Evolutionary conservation across 164 flowering plant genomes (phyloP).

Genomic region (Buxus sempervirens): DNA sequence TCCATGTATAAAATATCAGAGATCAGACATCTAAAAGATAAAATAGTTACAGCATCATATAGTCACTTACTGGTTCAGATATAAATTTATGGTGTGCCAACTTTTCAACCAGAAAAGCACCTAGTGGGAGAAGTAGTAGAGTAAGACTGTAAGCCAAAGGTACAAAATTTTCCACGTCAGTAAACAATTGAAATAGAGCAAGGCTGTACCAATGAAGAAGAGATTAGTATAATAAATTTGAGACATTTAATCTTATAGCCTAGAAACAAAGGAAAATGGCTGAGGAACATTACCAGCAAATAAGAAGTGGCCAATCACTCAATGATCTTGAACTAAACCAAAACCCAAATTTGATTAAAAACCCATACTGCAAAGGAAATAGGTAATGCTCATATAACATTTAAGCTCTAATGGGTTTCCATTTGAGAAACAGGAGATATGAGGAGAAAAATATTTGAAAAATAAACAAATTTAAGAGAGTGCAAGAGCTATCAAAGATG

Average conservation of each 20-base stretch:
- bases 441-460: background rate
- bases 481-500: background rate
- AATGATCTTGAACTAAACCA: slow-evolving; percentile 88
- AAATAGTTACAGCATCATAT: background rate
- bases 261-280: background rate
- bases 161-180: slow-evolving; percentile 9
- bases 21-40: background rate
- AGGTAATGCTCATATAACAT: slow-evolving; percentile 8
- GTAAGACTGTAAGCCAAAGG: slow-evolving; percentile 50
- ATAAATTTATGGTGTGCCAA: slow-evolving; percentile 52
- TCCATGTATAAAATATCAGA: background rate
- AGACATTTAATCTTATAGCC: background rate
- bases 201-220: background rate
- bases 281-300: slow-evolving; percentile 74
- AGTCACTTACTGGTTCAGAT: slow-evolving; percentile 57
- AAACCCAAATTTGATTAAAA: slow-evolving; percentile 75
- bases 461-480: background rate
- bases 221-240: background rate
- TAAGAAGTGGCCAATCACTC: slow-evolving; percentile 93
- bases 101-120: slow-evolving; percentile 78
- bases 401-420: background rate
- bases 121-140: slow-evolving; percentile 69
- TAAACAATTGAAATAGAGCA: background rate
- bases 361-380: slow-evolving; percentile 75
- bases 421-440: background rate